These are phyloP conservation scores for Papiliotrema terrestris DNA, from an alignment of 1,284 basidiomycete genomes.

Conservation along the genomic window DNA sequence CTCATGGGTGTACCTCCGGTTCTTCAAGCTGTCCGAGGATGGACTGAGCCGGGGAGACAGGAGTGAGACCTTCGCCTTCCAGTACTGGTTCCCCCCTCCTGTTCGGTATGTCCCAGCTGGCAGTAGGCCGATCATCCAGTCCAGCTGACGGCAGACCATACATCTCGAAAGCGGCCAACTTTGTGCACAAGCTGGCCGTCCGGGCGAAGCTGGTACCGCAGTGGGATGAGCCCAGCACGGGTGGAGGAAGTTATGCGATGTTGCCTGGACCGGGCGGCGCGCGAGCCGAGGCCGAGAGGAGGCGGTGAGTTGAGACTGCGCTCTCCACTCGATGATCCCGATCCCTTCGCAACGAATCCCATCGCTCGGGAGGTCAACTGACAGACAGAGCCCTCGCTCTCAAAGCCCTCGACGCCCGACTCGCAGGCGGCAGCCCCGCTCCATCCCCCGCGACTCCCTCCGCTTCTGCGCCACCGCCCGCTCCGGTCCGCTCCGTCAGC, in stretches of 20 bases:
- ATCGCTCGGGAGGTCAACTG: neutral
- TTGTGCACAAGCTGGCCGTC: constrained; percentile 61
- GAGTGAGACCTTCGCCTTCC: constrained; percentile 93
- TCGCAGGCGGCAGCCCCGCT: constrained; percentile 55
- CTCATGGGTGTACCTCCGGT: constrained; percentile 89
- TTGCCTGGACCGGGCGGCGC: constrained; percentile 73
- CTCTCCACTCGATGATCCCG: neutral
- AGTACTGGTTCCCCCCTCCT: constrained; percentile 94
- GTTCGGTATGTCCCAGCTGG: constrained; percentile 60
- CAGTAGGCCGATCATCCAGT: neutral
- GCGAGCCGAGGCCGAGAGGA: constrained; percentile 86
- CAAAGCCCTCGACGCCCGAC: constrained; percentile 88
- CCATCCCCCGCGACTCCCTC: neutral
- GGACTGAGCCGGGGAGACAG: constrained; percentile 68
- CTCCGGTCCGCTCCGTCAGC: neutral
- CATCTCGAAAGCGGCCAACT: constrained; percentile 65
- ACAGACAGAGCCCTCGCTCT: constrained; percentile 74
- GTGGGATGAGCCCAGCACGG: constrained; percentile 63
- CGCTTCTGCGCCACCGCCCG: constrained; percentile 6
- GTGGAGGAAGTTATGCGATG: constrained; percentile 60
- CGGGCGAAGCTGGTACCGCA: constrained; percentile 69
- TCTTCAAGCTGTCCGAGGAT: constrained; percentile 80
- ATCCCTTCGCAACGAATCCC: neutral
- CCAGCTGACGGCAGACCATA: constrained; percentile 47
- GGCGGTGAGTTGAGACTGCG: constrained; percentile 58